Percentiles rank a stretch among this genome's conserved stretches.
Conservation (phyloP, 2,329 filamentous ascomycete genomes). For the Tolypocladium sp. region DNA sequence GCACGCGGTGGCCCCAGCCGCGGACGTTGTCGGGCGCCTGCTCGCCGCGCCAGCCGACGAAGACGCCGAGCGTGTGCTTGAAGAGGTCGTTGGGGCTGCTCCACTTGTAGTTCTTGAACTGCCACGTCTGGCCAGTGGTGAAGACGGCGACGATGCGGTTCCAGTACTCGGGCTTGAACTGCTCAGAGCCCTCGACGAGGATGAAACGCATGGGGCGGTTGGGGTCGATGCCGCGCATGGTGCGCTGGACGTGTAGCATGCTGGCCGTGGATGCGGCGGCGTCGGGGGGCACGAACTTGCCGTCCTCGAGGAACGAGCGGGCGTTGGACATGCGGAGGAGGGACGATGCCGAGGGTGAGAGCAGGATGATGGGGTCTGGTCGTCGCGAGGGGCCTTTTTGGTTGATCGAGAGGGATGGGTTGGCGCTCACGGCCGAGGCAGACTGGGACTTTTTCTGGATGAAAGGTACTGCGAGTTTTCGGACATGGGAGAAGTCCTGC, state of each 20-base stretch:
- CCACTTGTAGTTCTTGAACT: slow-evolving; percentile 99
- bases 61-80: slow-evolving; percentile 76
- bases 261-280: slow-evolving; percentile 58
- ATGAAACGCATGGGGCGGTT: slow-evolving; percentile 80
- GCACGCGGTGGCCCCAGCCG: slow-evolving; percentile 77
- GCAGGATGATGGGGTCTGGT: slow-evolving; percentile 83
- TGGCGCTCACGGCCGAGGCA: slow-evolving; percentile 27
- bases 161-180: slow-evolving; percentile 99
- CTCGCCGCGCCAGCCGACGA: slow-evolving; percentile 86
- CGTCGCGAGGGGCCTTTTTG: slow-evolving; percentile 41
- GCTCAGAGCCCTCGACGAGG: slow-evolving; percentile 82
- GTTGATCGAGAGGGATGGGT: slow-evolving; percentile 42
- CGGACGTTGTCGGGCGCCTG: slow-evolving; percentile 67
- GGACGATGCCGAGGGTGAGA: slow-evolving; percentile 91
- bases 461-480: slow-evolving; percentile 74
- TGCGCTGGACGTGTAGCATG: slow-evolving; percentile 77
- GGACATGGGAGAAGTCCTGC: slow-evolving; percentile 89
- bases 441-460: slow-evolving; percentile 51
- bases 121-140: slow-evolving; percentile 95
- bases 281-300: slow-evolving; percentile 72
- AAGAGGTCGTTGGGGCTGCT: slow-evolving; percentile 82
- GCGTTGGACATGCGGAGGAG: slow-evolving; percentile 93
- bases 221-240: slow-evolving; percentile 62
- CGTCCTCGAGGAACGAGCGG: slow-evolving; percentile 83
- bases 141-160: slow-evolving; percentile 90